A percentile compares a stretch with the other conserved stretches of the same genome.
These are phyloP conservation scores for Scleroderma bovista DNA, from an alignment of 768 basidiomycete species.

Conservation along the genomic window DNA sequence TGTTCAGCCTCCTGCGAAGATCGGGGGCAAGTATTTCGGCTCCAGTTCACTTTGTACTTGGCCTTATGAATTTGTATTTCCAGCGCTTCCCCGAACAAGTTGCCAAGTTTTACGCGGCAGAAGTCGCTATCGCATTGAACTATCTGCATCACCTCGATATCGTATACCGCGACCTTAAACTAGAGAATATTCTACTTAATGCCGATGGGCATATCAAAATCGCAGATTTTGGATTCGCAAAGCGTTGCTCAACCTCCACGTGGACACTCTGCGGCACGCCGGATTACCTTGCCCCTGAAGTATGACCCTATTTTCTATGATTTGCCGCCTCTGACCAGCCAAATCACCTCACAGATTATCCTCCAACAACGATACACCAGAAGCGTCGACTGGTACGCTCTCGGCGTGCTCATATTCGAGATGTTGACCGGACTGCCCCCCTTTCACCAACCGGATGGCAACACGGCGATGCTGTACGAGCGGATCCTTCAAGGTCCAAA, in stretches of 20 bases:
- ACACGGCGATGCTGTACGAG: slow-evolving; percentile 86
- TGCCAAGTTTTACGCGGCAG: slow-evolving; percentile 95
- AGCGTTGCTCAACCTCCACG: slow-evolving; percentile 78
- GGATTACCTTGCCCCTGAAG: slow-evolving; percentile 96
- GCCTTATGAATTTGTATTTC: slow-evolving; percentile 1
- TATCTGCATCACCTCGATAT: slow-evolving; percentile 84
- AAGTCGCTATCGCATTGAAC: slow-evolving; percentile 89
- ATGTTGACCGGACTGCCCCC: slow-evolving; percentile 97
- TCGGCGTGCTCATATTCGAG: slow-evolving; percentile 95
- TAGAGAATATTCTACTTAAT: slow-evolving; percentile 91
- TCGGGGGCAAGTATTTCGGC: slow-evolving; percentile 60
- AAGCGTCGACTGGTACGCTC: slow-evolving; percentile 97
- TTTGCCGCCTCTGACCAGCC: slow-evolving; percentile 1
- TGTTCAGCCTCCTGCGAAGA: slow-evolving; percentile 88
- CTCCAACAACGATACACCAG: slow-evolving; percentile 87
- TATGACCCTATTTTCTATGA: slow-evolving; percentile 26
- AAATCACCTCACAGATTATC: slow-evolving; percentile 51
- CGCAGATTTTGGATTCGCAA: slow-evolving; percentile 96
- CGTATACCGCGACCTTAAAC: slow-evolving; percentile 96
- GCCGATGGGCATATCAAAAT: slow-evolving; percentile 95
- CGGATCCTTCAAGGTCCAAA: slow-evolving; percentile 77
- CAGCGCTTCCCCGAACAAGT: slow-evolving; percentile 96
- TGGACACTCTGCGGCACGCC: slow-evolving; percentile 97
- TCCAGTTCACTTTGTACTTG: slow-evolving; percentile 8
- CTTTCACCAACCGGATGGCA: slow-evolving; percentile 82